Conservation (phyloP, 2,329 filamentous ascomycete species). For the Didymella pomorum region DNA sequence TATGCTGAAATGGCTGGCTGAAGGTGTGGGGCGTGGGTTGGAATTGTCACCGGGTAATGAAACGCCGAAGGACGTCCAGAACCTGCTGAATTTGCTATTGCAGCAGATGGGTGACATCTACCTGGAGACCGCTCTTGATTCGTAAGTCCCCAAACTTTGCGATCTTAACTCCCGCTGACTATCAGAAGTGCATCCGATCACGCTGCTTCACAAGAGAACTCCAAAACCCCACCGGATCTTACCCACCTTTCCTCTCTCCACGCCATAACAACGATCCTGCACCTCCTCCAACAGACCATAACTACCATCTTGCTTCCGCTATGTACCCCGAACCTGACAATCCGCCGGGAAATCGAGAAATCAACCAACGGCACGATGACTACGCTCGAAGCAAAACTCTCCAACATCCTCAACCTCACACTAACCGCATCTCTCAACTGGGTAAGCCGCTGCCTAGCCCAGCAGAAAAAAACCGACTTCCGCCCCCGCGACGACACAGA, state of each 20-base stretch:
- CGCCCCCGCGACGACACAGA: constrained; percentile 79
- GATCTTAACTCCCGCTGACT: constrained; percentile 20
- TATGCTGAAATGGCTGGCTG: constrained; percentile 97
- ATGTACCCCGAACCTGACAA: constrained; percentile 87
- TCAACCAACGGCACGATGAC: constrained; percentile 76
- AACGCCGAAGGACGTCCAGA: constrained; percentile 91
- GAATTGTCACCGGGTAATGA: constrained; percentile 89
- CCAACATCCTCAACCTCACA: constrained; percentile 72
- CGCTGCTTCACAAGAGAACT: constrained; percentile 77
- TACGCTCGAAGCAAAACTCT: constrained; percentile 85
- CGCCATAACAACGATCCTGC: constrained; percentile 85
- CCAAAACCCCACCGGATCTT: constrained; percentile 87
- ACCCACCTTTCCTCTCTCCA: constrained; percentile 81
- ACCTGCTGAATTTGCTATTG: constrained; percentile 82
- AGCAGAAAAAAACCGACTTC: constrained; percentile 90
- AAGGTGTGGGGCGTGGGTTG: constrained; percentile 88
- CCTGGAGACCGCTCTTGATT: constrained; percentile 70
- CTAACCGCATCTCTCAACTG: constrained; percentile 79
- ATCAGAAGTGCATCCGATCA: constrained; percentile 63
- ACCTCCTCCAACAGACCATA: constrained; percentile 92
- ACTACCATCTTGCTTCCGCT: constrained; percentile 89
- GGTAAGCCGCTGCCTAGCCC: constrained; percentile 73
- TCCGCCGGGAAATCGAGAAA: constrained; percentile 88
- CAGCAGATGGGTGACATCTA: constrained; percentile 88
- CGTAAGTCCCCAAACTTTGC: constrained; percentile 47